Evolutionary conservation across 2,329 filamentous ascomycete species (phyloP), one percentile per base, ranked within the genome.

Genomic region (Calycina marina): DNA sequence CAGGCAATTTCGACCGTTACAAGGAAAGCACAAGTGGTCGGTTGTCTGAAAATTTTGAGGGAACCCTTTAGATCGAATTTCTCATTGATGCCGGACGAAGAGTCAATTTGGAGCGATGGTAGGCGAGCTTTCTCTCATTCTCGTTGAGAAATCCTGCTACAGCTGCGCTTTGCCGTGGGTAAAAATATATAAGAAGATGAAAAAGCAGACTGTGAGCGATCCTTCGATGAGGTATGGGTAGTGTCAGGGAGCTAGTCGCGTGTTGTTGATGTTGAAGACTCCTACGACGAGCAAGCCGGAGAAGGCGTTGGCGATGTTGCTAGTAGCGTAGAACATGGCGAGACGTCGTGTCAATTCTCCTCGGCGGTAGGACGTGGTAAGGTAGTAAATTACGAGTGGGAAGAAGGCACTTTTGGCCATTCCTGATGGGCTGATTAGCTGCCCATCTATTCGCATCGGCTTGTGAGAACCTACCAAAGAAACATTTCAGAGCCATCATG

Each of bases 251-350:
- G 63, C 59, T 8, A 73, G 44, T 12, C 54, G 52, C 0, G 59
- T 60, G 26, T 55, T 50, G 22, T 63, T 42, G 43, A 72, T 69
- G 15, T 71, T 69, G 50, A 77, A 78, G 5, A 50, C 47, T 2
- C 44, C 52, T 20, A 44, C 43, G 4, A 48, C 46, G 6, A 52
- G 35, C 6, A 52, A 43, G 14, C 52, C 50, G 0, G 65, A 65
- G 44, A 77, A 78, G 2, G 73, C 74, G 36, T 70, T 73, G 14
- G 80, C 79, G 37, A 86, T 78, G 46, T 77, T 80, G 14, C 69
- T 74, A 0, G 78, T 78, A 0, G 78, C 80, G 44, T 85, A 86
- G 57, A 84, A 84, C 37, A 83, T 58, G 20, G 77, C 77, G 1
- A 83, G 60, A 3, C 78, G 69, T 6, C 77, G 62, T 4, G 77